A percentile compares a stretch with the other conserved stretches of the same genome.
Conservation (phyloP, 345 rosid genomes). For the Camelina sativa region DNA sequence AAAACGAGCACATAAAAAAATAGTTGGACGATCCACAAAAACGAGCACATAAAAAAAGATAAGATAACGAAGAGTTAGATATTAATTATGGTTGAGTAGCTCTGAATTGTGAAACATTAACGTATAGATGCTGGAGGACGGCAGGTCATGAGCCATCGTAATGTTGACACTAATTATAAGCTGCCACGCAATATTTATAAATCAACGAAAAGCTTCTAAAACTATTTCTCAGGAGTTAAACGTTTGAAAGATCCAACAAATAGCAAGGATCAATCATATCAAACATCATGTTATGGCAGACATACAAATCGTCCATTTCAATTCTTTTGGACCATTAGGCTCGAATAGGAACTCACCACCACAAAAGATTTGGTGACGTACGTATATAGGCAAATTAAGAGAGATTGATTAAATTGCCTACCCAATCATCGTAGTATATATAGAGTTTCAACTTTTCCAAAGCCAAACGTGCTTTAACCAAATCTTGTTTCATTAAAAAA, state of each 20-base stretch:
- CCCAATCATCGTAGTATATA: background rate
- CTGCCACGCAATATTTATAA: background rate
- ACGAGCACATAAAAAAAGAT: too few species aligned
- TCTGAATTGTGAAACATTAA: too few species aligned
- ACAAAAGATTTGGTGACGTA: background rate
- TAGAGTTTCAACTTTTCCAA: background rate
- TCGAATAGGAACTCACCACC: background rate
- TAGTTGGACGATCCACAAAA: too few species aligned
- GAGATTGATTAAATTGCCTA: too few species aligned
- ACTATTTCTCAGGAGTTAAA: background rate
- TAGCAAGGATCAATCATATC: background rate
- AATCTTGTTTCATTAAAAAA: too few species aligned
- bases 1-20: too few species aligned
- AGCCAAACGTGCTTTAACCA: background rate
- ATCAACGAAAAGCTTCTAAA: background rate
- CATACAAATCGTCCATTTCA: background rate
- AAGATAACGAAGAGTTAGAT: too few species aligned
- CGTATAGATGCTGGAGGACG: too few species aligned
- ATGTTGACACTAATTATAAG: background rate
- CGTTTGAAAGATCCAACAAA: background rate
- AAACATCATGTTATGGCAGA: background rate
- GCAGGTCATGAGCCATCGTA: too few species aligned
- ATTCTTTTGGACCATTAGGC: conserved; percentile 1
- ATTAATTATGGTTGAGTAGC: too few species aligned
- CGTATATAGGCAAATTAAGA: too few species aligned